Evolutionary conservation across 2,329 filamentous ascomycete genomes (phyloP), one percentile per base, ranked within the genome.

Genomic region (Phoma sp.): DNA sequence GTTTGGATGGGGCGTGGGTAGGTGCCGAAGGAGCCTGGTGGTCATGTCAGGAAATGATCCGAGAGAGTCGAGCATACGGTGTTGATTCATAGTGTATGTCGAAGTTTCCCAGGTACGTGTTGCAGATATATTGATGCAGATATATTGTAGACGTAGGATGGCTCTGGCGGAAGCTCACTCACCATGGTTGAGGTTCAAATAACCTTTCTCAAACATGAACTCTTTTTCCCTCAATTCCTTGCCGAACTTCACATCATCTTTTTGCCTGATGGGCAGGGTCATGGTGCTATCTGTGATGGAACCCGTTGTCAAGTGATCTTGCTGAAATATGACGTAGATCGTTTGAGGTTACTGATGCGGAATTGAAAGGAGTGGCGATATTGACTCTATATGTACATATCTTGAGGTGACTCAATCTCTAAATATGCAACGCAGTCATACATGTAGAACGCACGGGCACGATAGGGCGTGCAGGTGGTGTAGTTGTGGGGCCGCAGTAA

Each of bases 101-200:
- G 18, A 18, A 18, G 18, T 18, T 18, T 18, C 18, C 18, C 18
- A 18, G 18, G 18, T 18, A 18, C 18, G 18, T 18, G 18, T 2
- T 18, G 18, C 18, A 18, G 18, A 18, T 18, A 18, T 18, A 18
- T 18, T 18, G 18, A 18, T 18, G 18, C 18, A 18, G 18, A 18
- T 18, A 18, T 18, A 18, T 18, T 18, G 18, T 18, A 18, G 18
- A 18, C 18, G 18, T 29, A 9, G 27, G 27, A 29, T 9, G 23
- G 22, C 27, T 24, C 27, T 13, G 7, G 37, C 5, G 14, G 27
- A 29, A 29, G 4, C 6, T 24, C 2, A 64, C 70, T 61, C 76
- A 90, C 89, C 90, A 69, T 96, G 89, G 72, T 96, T 96, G 47
- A 96, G 77, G 68, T 91, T 92, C 46, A 79, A 81, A 71, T 85